phyloP scores from a whole-genome alignment of 768 basidiomycete genomes.

The Kwoniella bestiolae region DNA sequence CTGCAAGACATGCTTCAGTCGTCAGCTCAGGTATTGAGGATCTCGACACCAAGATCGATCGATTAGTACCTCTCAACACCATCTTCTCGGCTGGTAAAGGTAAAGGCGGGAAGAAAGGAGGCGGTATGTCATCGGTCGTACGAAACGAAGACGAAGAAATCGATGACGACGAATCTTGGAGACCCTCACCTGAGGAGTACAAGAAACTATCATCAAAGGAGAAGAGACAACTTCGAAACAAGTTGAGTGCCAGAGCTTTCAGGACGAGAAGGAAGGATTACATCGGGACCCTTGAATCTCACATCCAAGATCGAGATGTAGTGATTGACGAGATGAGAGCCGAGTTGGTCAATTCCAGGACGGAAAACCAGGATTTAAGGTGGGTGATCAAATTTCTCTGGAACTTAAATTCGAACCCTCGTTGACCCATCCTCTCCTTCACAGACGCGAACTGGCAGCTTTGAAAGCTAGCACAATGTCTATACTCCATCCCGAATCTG shows the following conservation, averaged over 20 bases:
- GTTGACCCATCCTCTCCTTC: slow-evolving; percentile 5
- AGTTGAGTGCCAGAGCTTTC: slow-evolving; percentile 94
- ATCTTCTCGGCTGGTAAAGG: slow-evolving; percentile 57
- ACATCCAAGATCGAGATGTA: slow-evolving; percentile 88
- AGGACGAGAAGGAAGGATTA: slow-evolving; percentile 96
- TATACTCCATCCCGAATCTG: slow-evolving; percentile 45
- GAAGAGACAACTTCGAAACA: slow-evolving; percentile 93
- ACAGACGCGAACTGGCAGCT: slow-evolving; percentile 57
- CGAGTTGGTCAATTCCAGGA: slow-evolving; percentile 76
- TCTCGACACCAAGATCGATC: slow-evolving; percentile 32
- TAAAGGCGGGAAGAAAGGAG: slow-evolving; percentile 58
- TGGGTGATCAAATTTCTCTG: slow-evolving; percentile 37
- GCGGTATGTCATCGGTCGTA: slow-evolving; percentile 55
- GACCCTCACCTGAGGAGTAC: slow-evolving; percentile 77
- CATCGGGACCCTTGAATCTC: slow-evolving; percentile 88
- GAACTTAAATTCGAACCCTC: background rate
- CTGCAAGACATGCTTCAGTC: slow-evolving; percentile 24
- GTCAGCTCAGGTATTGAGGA: slow-evolving; percentile 26
- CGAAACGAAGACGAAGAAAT: slow-evolving; percentile 52
- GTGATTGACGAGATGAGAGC: slow-evolving; percentile 84
- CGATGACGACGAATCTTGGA: slow-evolving; percentile 56
- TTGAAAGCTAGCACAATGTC: slow-evolving; percentile 57
- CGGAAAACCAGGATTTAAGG: slow-evolving; percentile 77
- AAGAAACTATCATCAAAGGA: slow-evolving; percentile 94
- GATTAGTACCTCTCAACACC: slow-evolving; percentile 44